A percentile compares a stretch with the other conserved stretches of the same genome.
These are phyloP conservation scores for Conticribra weissflogii DNA, from an alignment of 108 stramenopile genomes.

Conservation along the genomic window DNA sequence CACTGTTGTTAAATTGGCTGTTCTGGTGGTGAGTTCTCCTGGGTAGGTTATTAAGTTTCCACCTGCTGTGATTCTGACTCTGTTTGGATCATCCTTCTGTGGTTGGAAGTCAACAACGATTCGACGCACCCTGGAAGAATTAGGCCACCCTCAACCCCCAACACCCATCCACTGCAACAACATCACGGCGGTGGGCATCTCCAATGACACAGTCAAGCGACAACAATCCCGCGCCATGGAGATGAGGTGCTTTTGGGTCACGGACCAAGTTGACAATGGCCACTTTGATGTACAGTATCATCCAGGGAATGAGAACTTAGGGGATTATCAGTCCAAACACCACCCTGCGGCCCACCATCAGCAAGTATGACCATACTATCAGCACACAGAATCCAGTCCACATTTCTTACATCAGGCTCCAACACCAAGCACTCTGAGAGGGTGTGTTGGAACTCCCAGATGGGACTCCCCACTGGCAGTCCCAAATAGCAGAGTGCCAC, in stretches of 20 bases:
- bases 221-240: constrained; percentile 7
- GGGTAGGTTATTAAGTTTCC: constrained; percentile 42
- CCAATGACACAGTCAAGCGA: constrained; percentile 16
- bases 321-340: neutral
- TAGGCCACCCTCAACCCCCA: constrained; percentile 8
- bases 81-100: constrained; percentile 36
- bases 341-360: neutral
- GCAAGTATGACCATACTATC: neutral
- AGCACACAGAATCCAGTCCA: neutral
- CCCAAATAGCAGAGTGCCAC: too few species aligned
- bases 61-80: constrained; percentile 41
- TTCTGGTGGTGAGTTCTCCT: constrained; percentile 28
- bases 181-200: neutral
- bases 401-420: too few species aligned
- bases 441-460: too few species aligned
- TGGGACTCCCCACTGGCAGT: too few species aligned
- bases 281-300: constrained; percentile 3
- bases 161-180: constrained; percentile 10
- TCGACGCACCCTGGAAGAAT: constrained; percentile 2
- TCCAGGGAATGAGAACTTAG: constrained; percentile 3
- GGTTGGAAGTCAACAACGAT: constrained; percentile 34
- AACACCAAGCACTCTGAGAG: too few species aligned
- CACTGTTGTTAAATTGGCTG: constrained; percentile 32
- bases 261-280: neutral
- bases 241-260: constrained; percentile 12